Percentiles rank a stretch among this genome's conserved stretches.
Evolutionary conservation across 805 yeast genomes (phyloP).

Genomic region (Candida awuae): DNA sequence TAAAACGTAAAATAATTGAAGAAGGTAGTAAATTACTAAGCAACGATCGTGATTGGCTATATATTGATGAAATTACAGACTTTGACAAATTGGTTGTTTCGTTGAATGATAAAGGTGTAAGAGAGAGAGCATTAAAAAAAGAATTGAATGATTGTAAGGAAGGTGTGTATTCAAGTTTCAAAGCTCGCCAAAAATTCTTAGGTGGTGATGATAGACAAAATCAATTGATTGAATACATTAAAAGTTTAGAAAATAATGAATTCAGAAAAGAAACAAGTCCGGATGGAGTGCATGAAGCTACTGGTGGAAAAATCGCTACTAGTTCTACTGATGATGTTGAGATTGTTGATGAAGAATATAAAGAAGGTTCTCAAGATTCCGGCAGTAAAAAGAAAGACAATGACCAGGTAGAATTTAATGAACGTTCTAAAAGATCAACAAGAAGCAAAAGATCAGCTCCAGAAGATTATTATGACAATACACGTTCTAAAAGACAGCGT

Average conservation of each 20-base stretch:
- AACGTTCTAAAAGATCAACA: conserved; percentile 7
- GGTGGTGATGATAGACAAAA: conserved; percentile 36
- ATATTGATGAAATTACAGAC: conserved; percentile 52
- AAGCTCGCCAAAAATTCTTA: conserved; percentile 49
- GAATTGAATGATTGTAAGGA: conserved; percentile 50
- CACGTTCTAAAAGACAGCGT: neutral
- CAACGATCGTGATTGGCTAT: conserved; percentile 58
- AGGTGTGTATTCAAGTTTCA: conserved; percentile 45
- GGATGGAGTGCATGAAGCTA: conserved; percentile 12
- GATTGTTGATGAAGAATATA: conserved; percentile 28
- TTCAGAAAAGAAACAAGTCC: conserved; percentile 28
- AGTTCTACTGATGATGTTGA: conserved; percentile 23
- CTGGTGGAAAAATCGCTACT: conserved; percentile 20
- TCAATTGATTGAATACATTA: conserved; percentile 33
- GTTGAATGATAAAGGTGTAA: conserved; percentile 66
- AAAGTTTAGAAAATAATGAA: conserved; percentile 29
- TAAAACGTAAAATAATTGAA: conserved; percentile 58
- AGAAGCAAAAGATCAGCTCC: conserved; percentile 2
- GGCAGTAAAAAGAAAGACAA: conserved; percentile 8
- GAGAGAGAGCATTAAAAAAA: conserved; percentile 60
- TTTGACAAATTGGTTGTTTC: conserved; percentile 49
- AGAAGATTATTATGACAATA: conserved; percentile 4
- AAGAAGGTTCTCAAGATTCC: conserved; percentile 17
- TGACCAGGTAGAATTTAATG: neutral
- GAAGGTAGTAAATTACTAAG: conserved; percentile 48